Base-by-base conservation (phyloP, 768 basidiomycete genomes). In the Thelephora ganbajun region DNA sequence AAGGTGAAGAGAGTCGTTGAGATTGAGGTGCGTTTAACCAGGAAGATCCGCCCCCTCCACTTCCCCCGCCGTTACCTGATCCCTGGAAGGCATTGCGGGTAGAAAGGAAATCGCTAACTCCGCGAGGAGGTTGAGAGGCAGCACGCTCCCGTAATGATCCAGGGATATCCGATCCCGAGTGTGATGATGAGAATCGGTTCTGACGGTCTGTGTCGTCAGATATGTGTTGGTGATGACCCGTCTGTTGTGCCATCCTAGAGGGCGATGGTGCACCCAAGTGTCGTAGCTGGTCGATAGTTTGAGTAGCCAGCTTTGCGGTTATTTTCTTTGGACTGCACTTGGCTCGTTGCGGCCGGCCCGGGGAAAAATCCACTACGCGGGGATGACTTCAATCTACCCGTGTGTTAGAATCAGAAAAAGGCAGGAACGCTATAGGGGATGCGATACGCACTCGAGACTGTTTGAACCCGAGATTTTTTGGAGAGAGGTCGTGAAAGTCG, bases 61-160 rank as follows among this genome's bases (percentile, higher is more conserved):
- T 9, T 9, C 26, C 26, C 4, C 26, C 26, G 22, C 55, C 53
- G 16, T 53, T 23, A 11, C 52, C 42, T 34, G 58, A 62, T 12
- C 69, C 69, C 13, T 71, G 42, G 74, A 68, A 16, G 76, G 75
- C 45, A 76, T 64, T 54, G 69, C 65, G 51, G 71, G 67, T 36
- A 68, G 71, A n/a, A 69, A 64, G 6, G 76, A 68, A 6, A 77
- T 77, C 18, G 70, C 65, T 45, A 70, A 72, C 48, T 52, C 57
- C 54, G 51, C 72, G 72, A 2, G 81, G 80, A 6, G 82, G 82
- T 57, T 85, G 82, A 59, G 77, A 80, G 1, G 80, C 73, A 37
- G 82, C 81, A 50, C 82, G 68, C 63, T 82, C 79, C 49, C 77
- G 71, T 45, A 69, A 65, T 49, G 71, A 67, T 34, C 68, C 66